Evolutionary conservation across 2,329 filamentous ascomycete species (phyloP), one percentile per base, ranked within the genome.

Genomic region (Exophiala oligosperma): DNA sequence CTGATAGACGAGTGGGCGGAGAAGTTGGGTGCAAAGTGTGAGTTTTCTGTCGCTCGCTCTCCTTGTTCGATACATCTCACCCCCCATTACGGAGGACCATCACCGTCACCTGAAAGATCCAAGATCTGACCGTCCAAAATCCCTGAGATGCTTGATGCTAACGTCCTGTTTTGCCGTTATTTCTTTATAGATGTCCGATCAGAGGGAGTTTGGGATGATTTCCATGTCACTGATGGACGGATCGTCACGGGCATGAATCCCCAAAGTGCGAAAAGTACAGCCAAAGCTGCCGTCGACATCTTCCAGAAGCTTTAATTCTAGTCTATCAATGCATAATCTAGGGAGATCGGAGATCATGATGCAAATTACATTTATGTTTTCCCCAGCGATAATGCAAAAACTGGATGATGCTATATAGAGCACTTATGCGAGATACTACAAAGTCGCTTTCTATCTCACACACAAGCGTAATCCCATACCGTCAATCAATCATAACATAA

Each of bases 191-290:
- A 70, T 59, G 64, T 64, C 24, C 63, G 68, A 29, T 51, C 66
- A 78, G 43, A 57, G 40, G 69, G 66, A 12, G 64, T 70, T 11
- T 70, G 68, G 69, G 69, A 69, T 62, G 67, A 70, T 50, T 70
- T 69, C 50, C 64, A 69, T 55, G 60, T 70, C 35, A 68, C 71
- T 21, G 73, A 76, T 61, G 74, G 74, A 3, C 69, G 73, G 8
- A 62, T 78, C 14, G 69, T 78, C 37, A 78, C 74, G 14, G 76
- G 76, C 1, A 69, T 72, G 64, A 78, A 77, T 62, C 75, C 76
- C 4, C 71, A 72, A 6, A 78, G 76, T 62, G 71, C 76, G 6
- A 61, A 52, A 9, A 73, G 72, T 7, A 76, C 74, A 32, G 74
- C 74, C 8, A 64, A 68, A 49, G 75, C 74, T 49, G 72, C 67